A percentile compares a stretch with the other conserved stretches of the same genome.
These are phyloP conservation scores for Boletus tomentosulus DNA, from an alignment of 768 basidiomycete species.

Conservation along the genomic window DNA sequence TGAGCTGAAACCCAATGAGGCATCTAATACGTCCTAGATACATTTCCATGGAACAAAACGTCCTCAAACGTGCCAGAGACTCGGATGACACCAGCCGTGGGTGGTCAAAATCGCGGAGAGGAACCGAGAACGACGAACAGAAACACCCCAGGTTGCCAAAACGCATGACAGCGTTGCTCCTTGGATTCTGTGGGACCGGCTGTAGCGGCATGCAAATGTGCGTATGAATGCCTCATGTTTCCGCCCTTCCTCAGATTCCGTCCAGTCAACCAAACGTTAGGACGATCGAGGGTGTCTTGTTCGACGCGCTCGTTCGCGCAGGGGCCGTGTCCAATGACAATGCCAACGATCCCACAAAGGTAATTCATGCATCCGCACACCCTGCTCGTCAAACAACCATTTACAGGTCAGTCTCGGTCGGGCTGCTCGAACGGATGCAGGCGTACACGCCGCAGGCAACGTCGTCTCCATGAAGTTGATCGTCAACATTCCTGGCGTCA, in stretches of 20 bases:
- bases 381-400: neutral
- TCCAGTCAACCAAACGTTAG: conserved; percentile 55
- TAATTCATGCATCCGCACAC: conserved; percentile 24
- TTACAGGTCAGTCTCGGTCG: conserved; percentile 77
- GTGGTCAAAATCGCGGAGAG: conserved; percentile 31
- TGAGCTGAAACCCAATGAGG: neutral
- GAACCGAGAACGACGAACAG: conserved; percentile 21
- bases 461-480: conserved; percentile 91
- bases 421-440: conserved; percentile 94
- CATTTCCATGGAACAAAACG: neutral
- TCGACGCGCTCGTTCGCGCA: conserved; percentile 80
- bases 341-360: conserved; percentile 85
- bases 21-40: neutral
- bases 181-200: conserved; percentile 91
- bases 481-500: conserved; percentile 62
- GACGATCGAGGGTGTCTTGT: conserved; percentile 90
- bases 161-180: conserved; percentile 74
- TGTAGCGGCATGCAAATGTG: conserved; percentile 97
- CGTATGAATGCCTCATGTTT: conserved; percentile 28
- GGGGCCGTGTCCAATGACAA: conserved; percentile 97
- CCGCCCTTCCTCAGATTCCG: neutral
- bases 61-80: conserved; percentile 5
- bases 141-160: conserved; percentile 71
- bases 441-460: conserved; percentile 96
- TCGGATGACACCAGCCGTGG: conserved; percentile 17